These are phyloP conservation scores for Paracorniculantispora psalliotae DNA, from an alignment of 2,329 filamentous ascomycete species.

Conservation along the genomic window DNA sequence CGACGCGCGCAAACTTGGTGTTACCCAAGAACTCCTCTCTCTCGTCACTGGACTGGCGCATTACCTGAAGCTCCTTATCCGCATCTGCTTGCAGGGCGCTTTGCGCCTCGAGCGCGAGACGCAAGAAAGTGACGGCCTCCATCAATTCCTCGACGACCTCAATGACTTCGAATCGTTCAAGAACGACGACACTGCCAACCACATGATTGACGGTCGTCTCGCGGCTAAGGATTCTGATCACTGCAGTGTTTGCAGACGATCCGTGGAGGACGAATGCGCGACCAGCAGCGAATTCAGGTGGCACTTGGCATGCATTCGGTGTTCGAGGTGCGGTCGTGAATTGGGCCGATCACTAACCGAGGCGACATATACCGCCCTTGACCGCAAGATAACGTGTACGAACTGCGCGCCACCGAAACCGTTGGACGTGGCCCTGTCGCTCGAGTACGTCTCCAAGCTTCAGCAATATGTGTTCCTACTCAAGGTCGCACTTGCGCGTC, in stretches of 20 bases:
- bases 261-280: slow-evolving; percentile 92
- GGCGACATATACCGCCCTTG: slow-evolving; percentile 64
- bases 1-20: slow-evolving; percentile 82
- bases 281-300: slow-evolving; percentile 70
- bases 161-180: slow-evolving; percentile 75
- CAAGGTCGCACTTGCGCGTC: slow-evolving; percentile 81
- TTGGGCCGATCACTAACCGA: slow-evolving; percentile 64
- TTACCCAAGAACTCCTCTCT: slow-evolving; percentile 96
- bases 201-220: slow-evolving; percentile 61
- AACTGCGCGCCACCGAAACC: slow-evolving; percentile 54
- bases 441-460: slow-evolving; percentile 75
- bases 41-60: slow-evolving; percentile 94
- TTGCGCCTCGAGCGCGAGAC: slow-evolving; percentile 86
- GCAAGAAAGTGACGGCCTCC: slow-evolving; percentile 66
- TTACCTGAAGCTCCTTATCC: slow-evolving; percentile 94
- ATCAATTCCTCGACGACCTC: slow-evolving; percentile 78
- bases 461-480: slow-evolving; percentile 94
- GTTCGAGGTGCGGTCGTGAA: slow-evolving; percentile 60
- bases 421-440: slow-evolving; percentile 47
- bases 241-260: slow-evolving; percentile 73
- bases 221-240: slow-evolving; percentile 78
- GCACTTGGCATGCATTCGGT: slow-evolving; percentile 79
- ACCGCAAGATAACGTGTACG: slow-evolving; percentile 66
- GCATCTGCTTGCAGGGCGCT: slow-evolving; percentile 91
- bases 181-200: slow-evolving; percentile 62